These are phyloP conservation scores for Populus hybrid DNA, from an alignment of 441 rosid genomes.

Conservation along the genomic window DNA sequence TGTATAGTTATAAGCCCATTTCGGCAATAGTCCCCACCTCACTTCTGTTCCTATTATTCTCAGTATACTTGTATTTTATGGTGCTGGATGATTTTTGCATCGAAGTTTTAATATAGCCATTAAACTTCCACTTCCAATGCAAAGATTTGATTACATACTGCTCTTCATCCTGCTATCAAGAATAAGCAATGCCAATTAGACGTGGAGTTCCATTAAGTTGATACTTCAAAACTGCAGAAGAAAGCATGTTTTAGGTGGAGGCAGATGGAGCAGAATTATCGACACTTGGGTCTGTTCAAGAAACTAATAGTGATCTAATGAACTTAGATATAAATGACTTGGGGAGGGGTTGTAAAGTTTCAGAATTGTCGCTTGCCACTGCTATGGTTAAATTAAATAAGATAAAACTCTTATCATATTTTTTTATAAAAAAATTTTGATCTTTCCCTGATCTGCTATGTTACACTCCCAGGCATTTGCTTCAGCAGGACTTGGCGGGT, in stretches of 20 bases:
- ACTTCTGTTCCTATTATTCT: neutral
- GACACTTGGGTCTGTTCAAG: neutral
- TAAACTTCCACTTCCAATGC: neutral
- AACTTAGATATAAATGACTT: neutral
- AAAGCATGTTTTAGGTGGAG: neutral
- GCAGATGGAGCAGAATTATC: neutral
- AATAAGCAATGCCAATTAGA: neutral
- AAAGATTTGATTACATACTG: neutral
- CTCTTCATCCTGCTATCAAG: constrained; percentile 4
- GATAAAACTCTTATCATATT: neutral
- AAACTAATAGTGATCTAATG: neutral
- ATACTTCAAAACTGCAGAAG: constrained; percentile 2
- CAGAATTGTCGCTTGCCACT: constrained; percentile 8
- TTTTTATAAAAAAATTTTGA: neutral
- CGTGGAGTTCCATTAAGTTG: neutral
- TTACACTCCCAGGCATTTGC: constrained; percentile 65
- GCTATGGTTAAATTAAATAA: neutral
- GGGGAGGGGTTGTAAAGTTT: neutral
- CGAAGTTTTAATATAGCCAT: neutral
- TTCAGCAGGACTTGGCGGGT: constrained; percentile 79
- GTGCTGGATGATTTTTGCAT: neutral
- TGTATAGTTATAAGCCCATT: neutral
- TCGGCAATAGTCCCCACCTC: neutral
- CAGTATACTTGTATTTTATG: neutral
- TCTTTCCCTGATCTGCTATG: constrained; percentile 13